Conservation (phyloP, 148 eudicot species). For the Chenopodium berlandieri region DNA sequence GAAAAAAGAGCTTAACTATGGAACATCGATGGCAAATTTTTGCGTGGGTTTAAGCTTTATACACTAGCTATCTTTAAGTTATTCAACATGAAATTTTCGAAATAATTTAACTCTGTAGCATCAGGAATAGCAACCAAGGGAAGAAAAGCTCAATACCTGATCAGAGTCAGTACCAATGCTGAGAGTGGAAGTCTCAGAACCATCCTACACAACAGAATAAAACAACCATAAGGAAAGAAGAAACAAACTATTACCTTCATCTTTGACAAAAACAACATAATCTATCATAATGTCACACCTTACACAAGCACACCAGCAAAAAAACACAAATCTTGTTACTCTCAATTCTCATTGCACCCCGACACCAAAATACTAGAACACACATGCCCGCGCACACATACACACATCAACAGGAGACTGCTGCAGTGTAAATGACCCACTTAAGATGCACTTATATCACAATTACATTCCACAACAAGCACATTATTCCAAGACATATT, state of each 20-base stretch:
- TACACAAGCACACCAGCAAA: background rate
- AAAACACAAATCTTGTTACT: background rate
- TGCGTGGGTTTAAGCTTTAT: background rate
- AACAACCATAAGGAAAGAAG: slow-evolving; percentile 6
- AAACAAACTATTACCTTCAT: background rate
- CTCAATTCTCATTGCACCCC: background rate
- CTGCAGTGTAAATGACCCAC: background rate
- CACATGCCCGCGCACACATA: background rate
- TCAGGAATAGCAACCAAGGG: slow-evolving; percentile 2
- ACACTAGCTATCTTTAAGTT: background rate
- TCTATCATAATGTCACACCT: slow-evolving; percentile 2
- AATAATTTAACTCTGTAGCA: background rate
- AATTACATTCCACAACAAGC: background rate
- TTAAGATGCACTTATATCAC: background rate
- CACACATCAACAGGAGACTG: background rate
- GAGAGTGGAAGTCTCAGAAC: slow-evolving; percentile 33
- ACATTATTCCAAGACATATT: background rate
- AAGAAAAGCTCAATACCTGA: slow-evolving; percentile 31
- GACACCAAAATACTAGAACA: background rate
- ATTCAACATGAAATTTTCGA: background rate
- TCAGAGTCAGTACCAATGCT: slow-evolving; percentile 39
- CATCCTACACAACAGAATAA: slow-evolving; percentile 23
- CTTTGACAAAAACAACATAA: background rate
- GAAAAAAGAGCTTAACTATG: background rate
- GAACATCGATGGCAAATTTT: background rate